Percentiles rank a stretch among this genome's conserved stretches.
Evolutionary conservation across 208 protist species (phyloP).

Genomic region (Angomonas deanei): DNA sequence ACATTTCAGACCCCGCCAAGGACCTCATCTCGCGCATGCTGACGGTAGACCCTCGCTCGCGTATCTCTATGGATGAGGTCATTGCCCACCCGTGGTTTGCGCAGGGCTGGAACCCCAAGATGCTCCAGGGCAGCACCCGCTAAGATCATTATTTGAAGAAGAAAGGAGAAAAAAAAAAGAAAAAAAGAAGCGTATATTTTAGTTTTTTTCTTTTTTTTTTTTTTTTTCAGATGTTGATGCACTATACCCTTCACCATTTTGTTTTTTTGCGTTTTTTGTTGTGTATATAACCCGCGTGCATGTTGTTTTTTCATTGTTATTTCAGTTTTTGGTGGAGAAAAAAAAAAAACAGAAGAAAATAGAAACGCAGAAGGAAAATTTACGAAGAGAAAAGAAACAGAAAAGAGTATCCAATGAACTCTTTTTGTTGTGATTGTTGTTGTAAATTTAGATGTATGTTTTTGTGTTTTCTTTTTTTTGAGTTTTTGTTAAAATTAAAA

Average conservation of each 20-base stretch:
- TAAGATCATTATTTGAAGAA: not conserved
- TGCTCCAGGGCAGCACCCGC: constrained; percentile 10
- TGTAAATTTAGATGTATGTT: constrained; percentile 4
- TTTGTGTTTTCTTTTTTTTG: constrained; percentile 2
- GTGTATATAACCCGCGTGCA: too few relatives aligned
- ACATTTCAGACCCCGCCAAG: constrained; percentile 64
- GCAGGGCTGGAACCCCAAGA: constrained; percentile 54
- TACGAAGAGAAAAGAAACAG: constrained; percentile 1
- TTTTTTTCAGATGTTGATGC: too few relatives aligned
- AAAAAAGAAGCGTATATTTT: not conserved
- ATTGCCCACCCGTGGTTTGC: constrained; percentile 88
- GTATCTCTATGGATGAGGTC: constrained; percentile 87
- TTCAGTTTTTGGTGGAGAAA: not conserved
- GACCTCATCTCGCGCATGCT: constrained; percentile 82
- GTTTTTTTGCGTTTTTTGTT: too few relatives aligned
- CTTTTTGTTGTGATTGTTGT: constrained; percentile 22
- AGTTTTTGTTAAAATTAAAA: not conserved
- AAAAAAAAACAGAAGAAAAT: too few relatives aligned
- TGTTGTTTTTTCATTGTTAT: constrained; percentile 5
- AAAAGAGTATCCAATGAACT: too few relatives aligned
- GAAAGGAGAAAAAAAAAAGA: constrained; percentile 8
- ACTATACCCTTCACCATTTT: too few relatives aligned
- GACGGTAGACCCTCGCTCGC: constrained; percentile 71
- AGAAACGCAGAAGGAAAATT: not conserved
- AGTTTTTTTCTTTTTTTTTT: not conserved